These are phyloP conservation scores for Globisporangium nodosum DNA, from an alignment of 352 stramenopile species.

Conservation along the genomic window DNA sequence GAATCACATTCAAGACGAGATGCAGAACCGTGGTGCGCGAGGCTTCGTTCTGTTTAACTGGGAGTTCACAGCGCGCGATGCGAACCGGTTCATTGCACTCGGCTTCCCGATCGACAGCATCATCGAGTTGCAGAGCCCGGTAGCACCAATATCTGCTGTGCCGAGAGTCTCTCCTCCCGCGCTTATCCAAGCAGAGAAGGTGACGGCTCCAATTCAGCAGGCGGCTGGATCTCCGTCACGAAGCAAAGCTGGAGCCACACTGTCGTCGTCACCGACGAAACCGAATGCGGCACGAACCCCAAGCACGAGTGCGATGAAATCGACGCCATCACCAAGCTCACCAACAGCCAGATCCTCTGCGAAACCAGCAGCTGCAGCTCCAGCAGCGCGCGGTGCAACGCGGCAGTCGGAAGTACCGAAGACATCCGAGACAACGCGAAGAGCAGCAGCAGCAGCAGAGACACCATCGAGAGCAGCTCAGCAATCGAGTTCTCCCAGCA, in stretches of 20 bases:
- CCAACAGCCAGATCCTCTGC: not conserved
- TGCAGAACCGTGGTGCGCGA: constrained; percentile 17
- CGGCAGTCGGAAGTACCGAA: constrained; percentile 6
- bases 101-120: constrained; percentile 50
- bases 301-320: constrained; percentile 1
- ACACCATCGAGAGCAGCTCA: not conserved
- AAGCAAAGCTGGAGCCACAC: constrained; percentile 1
- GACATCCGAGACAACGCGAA: constrained; percentile 6
- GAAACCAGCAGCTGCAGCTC: constrained; percentile 4
- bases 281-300: not conserved
- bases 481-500: not conserved
- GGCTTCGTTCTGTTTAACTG: constrained; percentile 58
- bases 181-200: not conserved
- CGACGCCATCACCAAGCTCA: not conserved
- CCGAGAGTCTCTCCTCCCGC: not conserved
- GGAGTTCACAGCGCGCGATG: constrained; percentile 35
- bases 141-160: not conserved
- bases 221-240: not conserved
- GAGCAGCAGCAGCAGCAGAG: not conserved
- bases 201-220: not conserved
- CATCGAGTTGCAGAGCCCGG: constrained; percentile 37
- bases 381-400: not conserved
- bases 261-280: constrained; percentile 8
- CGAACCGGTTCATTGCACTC: constrained; percentile 36
- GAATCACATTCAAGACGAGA: constrained; percentile 9